Percentiles rank a stretch among this genome's conserved stretches.
Evolutionary conservation across 2,329 filamentous ascomycete species (phyloP).

Genomic region (Colletotrichum endophyticum): DNA sequence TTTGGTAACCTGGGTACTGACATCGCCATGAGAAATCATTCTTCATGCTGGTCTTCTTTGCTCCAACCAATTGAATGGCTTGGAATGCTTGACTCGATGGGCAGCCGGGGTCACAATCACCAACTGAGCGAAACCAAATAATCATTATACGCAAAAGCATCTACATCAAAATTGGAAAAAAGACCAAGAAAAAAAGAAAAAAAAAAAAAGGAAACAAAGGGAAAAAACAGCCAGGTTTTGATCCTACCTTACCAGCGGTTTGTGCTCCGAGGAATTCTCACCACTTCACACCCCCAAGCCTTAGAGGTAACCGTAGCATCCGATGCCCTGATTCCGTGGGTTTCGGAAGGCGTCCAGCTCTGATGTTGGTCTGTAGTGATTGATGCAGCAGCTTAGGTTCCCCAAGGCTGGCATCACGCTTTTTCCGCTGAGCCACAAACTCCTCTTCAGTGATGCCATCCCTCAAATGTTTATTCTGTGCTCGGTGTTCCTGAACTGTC

Average conservation of each 20-base stretch:
- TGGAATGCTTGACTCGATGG: neutral
- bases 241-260: neutral
- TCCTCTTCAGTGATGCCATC: conserved; percentile 44
- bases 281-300: conserved; percentile 51
- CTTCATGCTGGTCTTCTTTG: neutral
- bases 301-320: conserved; percentile 40
- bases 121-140: neutral
- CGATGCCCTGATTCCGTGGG: conserved; percentile 30
- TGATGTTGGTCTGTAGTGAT: conserved; percentile 57
- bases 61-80: neutral
- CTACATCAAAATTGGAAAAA: neutral
- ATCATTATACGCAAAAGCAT: neutral
- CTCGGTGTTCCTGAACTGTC: conserved; percentile 50
- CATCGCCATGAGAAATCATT: neutral
- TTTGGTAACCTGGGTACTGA: neutral
- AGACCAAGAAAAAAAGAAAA: too few relatives aligned
- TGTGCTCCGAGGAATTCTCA: conserved; percentile 32
- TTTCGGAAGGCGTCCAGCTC: conserved; percentile 48
- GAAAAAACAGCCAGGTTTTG: neutral
- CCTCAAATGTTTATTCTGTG: conserved; percentile 52
- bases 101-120: neutral
- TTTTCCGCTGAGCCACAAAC: conserved; percentile 46
- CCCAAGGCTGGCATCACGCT: conserved; percentile 46
- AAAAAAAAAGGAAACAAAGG: too few relatives aligned
- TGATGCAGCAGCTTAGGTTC: conserved; percentile 54